A percentile compares a stretch with the other conserved stretches of the same genome.
Evolutionary conservation across 345 rosid genomes (phyloP).

Genomic region (Sisymbrium irio): DNA sequence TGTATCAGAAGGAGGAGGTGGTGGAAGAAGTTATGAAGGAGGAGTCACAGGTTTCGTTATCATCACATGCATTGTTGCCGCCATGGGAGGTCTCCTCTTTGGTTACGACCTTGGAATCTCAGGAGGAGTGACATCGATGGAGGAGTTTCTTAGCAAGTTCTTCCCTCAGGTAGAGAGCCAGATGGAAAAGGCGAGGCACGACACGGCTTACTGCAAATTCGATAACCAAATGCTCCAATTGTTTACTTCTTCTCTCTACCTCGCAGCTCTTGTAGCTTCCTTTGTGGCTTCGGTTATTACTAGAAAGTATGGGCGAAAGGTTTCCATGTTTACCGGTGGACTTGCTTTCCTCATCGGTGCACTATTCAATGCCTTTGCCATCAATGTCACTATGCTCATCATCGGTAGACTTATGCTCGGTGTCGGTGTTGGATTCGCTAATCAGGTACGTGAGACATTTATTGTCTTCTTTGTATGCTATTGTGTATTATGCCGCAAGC

Average conservation of each 20-base stretch:
- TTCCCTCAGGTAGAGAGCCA: slow-evolving; percentile 44
- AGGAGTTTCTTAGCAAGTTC: slow-evolving; percentile 40
- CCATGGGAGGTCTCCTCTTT: slow-evolving; percentile 76
- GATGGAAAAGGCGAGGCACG: slow-evolving; percentile 20
- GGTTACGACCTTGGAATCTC: slow-evolving; percentile 94
- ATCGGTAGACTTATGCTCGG: slow-evolving; percentile 52
- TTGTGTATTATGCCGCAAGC: too few species aligned
- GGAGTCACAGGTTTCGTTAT: slow-evolving; percentile 60
- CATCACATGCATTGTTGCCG: slow-evolving; percentile 60
- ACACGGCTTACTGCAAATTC: slow-evolving; percentile 51
- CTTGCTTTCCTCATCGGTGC: slow-evolving; percentile 47
- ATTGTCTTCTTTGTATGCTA: neutral
- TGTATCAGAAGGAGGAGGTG: slow-evolving; percentile 26
- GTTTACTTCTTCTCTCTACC: slow-evolving; percentile 59
- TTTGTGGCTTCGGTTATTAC: slow-evolving; percentile 48
- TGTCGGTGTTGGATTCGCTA: slow-evolving; percentile 54
- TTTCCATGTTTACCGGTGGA: slow-evolving; percentile 47
- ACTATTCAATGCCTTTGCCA: slow-evolving; percentile 43
- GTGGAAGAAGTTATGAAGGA: slow-evolving; percentile 66
- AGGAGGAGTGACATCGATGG: slow-evolving; percentile 63
- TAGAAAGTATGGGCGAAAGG: slow-evolving; percentile 39
- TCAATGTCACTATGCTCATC: slow-evolving; percentile 47
- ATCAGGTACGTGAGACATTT: slow-evolving; percentile 36
- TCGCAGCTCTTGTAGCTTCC: slow-evolving; percentile 53
- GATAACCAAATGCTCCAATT: slow-evolving; percentile 39